phyloP scores from a whole-genome alignment of 495 filamentous ascomycete species.

The Tuber borchii region DNA sequence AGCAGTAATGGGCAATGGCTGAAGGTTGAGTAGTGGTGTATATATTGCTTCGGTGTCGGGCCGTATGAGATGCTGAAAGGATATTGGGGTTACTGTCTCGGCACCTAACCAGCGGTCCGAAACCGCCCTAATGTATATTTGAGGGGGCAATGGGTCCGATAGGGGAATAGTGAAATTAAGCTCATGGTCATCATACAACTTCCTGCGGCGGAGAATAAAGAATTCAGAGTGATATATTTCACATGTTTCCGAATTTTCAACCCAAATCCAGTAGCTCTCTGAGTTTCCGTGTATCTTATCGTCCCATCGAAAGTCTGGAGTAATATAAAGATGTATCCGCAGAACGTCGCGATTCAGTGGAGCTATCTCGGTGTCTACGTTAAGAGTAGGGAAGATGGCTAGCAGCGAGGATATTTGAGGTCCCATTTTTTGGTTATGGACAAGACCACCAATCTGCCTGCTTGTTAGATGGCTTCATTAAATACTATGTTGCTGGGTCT shows the following conservation, averaged over 20 bases:
- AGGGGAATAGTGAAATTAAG: constrained; percentile 96
- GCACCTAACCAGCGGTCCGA: constrained; percentile 96
- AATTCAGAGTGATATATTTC: constrained; percentile 98
- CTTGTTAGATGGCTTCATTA: neutral
- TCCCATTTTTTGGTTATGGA: constrained; percentile 85
- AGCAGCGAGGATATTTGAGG: constrained; percentile 70
- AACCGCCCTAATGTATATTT: constrained; percentile 90
- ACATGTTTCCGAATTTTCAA: constrained; percentile 94
- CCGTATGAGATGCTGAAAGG: constrained; percentile 94
- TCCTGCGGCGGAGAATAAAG: constrained; percentile 82
- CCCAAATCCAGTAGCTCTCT: constrained; percentile 97
- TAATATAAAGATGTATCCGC: constrained; percentile 73
- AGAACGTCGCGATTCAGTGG: constrained; percentile 92
- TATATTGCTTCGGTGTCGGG: constrained; percentile 97
- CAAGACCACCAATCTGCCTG: constrained; percentile 65
- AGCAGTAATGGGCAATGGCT: constrained; percentile 80
- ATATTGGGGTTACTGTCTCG: constrained; percentile 90
- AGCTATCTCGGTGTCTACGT: constrained; percentile 86
- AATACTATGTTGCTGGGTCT: neutral
- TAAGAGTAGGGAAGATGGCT: constrained; percentile 85
- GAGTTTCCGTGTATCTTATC: constrained; percentile 90
- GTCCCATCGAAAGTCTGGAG: constrained; percentile 90
- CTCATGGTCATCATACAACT: constrained; percentile 88
- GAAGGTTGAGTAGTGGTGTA: constrained; percentile 85
- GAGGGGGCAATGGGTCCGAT: constrained; percentile 81